Conservation (phyloP, 2,329 filamentous ascomycete genomes). For the Paraphaeosphaeria minitans region DNA sequence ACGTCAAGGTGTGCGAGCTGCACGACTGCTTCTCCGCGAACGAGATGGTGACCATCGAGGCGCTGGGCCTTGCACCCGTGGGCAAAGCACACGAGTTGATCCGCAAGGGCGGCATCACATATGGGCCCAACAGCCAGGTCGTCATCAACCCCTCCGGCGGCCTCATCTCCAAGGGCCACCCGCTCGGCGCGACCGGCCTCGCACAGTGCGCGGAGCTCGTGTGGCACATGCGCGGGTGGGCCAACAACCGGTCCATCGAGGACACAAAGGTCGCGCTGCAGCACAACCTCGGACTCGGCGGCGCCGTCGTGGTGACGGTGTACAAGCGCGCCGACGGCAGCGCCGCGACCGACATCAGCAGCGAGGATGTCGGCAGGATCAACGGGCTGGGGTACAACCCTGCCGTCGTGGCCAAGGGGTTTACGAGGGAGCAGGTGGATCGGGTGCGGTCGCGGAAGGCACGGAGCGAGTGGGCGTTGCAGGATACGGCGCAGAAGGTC, state of each 20-base stretch:
- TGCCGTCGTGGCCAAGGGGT: conserved; percentile 85
- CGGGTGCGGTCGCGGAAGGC: conserved; percentile 71
- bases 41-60: conserved; percentile 89
- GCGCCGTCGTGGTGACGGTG: conserved; percentile 87
- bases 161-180: conserved; percentile 94
- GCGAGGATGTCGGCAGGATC: conserved; percentile 66
- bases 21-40: conserved; percentile 98
- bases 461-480: conserved; percentile 73
- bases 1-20: conserved; percentile 85
- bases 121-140: conserved; percentile 68
- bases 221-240: conserved; percentile 95
- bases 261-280: conserved; percentile 77
- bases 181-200: conserved; percentile 90
- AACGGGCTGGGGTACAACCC: conserved; percentile 88
- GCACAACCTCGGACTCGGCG: conserved; percentile 91
- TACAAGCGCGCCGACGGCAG: conserved; percentile 83
- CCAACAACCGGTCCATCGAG: conserved; percentile 79
- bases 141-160: conserved; percentile 94
- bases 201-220: conserved; percentile 94
- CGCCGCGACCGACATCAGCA: conserved; percentile 64
- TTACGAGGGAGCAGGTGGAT: conserved; percentile 76
- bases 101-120: conserved; percentile 85
- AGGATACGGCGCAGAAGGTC: conserved; percentile 76
- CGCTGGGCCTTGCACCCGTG: conserved; percentile 73
- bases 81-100: conserved; percentile 94